These are phyloP conservation scores for Fusarium sp. DNA, from an alignment of 2,329 filamentous ascomycete species.

Conservation along the genomic window DNA sequence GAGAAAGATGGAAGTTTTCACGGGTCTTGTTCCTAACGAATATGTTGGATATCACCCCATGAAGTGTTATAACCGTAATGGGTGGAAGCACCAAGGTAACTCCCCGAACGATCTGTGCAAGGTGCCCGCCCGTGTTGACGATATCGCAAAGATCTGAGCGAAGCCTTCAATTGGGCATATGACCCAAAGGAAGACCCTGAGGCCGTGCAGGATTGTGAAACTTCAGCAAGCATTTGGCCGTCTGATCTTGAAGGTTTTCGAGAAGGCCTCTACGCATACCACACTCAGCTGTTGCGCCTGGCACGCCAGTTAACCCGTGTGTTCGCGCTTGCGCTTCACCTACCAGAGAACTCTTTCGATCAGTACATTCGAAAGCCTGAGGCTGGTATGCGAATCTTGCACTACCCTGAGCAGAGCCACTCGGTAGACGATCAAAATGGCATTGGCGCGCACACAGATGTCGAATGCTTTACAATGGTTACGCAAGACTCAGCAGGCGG, in stretches of 20 bases:
- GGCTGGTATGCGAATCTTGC: background rate
- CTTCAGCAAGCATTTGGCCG: conserved; percentile 1
- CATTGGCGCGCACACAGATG: conserved; percentile 64
- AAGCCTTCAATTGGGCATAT: conserved; percentile 7
- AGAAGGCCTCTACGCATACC: background rate
- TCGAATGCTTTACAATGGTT: conserved; percentile 64
- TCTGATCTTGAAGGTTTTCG: background rate
- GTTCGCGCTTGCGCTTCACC: conserved; percentile 1
- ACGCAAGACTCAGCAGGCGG: conserved; percentile 61
- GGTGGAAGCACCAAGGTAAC: conserved; percentile 53
- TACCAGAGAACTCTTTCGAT: conserved; percentile 1
- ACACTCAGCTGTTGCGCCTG: background rate
- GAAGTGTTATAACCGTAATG: conserved; percentile 57
- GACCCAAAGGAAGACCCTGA: conserved; percentile 1
- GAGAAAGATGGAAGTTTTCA: conserved; percentile 64
- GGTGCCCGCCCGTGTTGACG: background rate
- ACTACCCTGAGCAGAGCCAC: conserved; percentile 2
- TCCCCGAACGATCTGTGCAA: too few relatives aligned
- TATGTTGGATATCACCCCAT: conserved; percentile 56
- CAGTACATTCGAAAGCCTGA: background rate
- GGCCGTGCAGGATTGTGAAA: background rate
- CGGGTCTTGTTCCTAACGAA: conserved; percentile 54
- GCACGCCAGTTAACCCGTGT: background rate
- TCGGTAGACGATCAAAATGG: conserved; percentile 47
- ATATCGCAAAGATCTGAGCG: background rate